phyloP scores from a whole-genome alignment of 441 rosid species.

The Populus trichocarpa region DNA sequence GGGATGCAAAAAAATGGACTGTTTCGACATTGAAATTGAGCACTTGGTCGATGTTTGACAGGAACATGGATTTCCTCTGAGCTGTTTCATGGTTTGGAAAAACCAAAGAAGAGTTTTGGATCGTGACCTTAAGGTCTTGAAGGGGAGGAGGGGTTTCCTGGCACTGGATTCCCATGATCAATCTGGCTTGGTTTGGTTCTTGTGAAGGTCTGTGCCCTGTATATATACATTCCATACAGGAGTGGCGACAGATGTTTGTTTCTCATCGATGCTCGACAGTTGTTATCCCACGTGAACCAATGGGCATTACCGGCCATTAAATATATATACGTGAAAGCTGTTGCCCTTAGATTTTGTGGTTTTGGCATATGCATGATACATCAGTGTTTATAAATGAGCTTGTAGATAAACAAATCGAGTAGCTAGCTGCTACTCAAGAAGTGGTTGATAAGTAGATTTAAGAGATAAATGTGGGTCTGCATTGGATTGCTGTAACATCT shows the following conservation, averaged over 20 bases:
- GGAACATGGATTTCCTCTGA: slow-evolving; percentile 40
- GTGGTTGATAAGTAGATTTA: not conserved
- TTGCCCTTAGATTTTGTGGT: not conserved
- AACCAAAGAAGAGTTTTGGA: slow-evolving; percentile 39
- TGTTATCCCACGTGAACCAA: too few species aligned
- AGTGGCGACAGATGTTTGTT: not conserved
- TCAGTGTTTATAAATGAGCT: not conserved
- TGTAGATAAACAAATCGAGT: not conserved
- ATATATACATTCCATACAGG: not conserved
- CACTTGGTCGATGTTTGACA: slow-evolving; percentile 75
- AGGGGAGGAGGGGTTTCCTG: slow-evolving; percentile 28
- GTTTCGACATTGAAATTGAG: slow-evolving; percentile 73
- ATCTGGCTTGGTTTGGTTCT: not conserved
- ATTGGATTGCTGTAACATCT: not conserved
- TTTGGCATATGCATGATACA: not conserved
- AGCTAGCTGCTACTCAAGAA: too few species aligned
- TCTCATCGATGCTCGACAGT: too few species aligned
- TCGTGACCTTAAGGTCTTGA: slow-evolving; percentile 49
- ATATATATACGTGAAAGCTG: not conserved
- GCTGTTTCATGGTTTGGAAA: slow-evolving; percentile 39
- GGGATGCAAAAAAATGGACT: slow-evolving; percentile 59
- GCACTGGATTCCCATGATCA: slow-evolving; percentile 35
- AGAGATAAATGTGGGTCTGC: not conserved
- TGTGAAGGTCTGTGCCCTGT: not conserved
- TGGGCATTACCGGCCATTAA: too few species aligned